These are phyloP conservation scores for Lachancea fermentati DNA, from an alignment of 805 yeast genomes.

Conservation along the genomic window DNA sequence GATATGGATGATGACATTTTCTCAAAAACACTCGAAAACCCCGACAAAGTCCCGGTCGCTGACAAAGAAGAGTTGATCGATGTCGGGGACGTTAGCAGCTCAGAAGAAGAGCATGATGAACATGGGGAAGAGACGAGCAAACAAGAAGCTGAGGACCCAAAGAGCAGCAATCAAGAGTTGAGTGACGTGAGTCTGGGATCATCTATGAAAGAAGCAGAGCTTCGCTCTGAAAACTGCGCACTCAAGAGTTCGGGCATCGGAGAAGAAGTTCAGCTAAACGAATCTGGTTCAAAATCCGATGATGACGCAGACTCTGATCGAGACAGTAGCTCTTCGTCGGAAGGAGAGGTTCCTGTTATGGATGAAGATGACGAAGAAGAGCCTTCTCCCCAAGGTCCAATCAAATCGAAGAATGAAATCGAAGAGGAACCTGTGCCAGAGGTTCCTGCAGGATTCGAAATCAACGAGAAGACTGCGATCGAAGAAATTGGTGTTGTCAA, in stretches of 20 bases:
- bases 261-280: too few relatives aligned
- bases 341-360: conserved; percentile 16
- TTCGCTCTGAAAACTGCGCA: too few relatives aligned
- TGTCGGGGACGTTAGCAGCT: conserved; percentile 15
- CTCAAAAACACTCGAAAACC: conserved; percentile 19
- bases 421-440: conserved; percentile 60
- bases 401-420: conserved; percentile 72
- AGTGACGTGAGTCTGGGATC: neutral
- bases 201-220: neutral
- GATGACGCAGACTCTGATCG: conserved; percentile 16
- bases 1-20: too few relatives aligned
- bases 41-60: conserved; percentile 8
- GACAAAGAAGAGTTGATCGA: conserved; percentile 18
- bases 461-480: conserved; percentile 57
- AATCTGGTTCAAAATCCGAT: too few relatives aligned
- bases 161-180: too few relatives aligned
- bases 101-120: conserved; percentile 4
- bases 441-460: conserved; percentile 59
- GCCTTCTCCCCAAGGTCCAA: conserved; percentile 53
- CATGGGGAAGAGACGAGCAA: neutral
- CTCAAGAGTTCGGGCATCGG: neutral
- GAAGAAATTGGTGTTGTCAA: conserved; percentile 66
- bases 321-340: conserved; percentile 4
- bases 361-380: conserved; percentile 36
- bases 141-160: neutral